Percentiles rank a stretch among this genome's conserved stretches.
phyloP scores from a whole-genome alignment of 805 yeast genomes.

The Wickerhamomyces bovis region DNA sequence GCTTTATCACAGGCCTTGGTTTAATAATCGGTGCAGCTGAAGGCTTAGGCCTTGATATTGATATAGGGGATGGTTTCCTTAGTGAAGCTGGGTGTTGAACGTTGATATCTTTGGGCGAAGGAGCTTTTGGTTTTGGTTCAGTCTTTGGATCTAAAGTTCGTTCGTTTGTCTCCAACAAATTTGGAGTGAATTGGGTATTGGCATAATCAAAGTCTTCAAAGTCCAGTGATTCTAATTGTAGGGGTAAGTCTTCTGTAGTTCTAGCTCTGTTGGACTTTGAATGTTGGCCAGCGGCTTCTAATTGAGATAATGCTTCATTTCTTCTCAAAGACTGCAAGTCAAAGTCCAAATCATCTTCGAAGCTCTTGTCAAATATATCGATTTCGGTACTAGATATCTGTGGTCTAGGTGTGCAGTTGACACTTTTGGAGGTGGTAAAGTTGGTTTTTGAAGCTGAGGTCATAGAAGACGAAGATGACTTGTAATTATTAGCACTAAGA shows the following conservation, averaged over 20 bases:
- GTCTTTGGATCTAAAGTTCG: not conserved
- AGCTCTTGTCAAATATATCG: conserved; percentile 20
- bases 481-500: conserved; percentile 9
- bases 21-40: not conserved
- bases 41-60: not conserved
- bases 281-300: conserved; percentile 21
- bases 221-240: not conserved
- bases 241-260: not conserved
- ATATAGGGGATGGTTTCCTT: not conserved
- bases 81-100: not conserved
- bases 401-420: not conserved
- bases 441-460: not conserved
- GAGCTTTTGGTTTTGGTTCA: not conserved
- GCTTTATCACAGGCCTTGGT: not conserved
- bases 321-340: conserved; percentile 16
- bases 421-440: not conserved
- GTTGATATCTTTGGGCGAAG: not conserved
- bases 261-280: conserved; percentile 16
- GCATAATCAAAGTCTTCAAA: conserved; percentile 4
- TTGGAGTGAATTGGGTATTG: not conserved
- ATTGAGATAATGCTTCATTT: conserved; percentile 20
- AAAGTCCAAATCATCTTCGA: conserved; percentile 19
- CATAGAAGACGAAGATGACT: not conserved
- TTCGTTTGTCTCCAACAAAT: not conserved
- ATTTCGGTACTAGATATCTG: conserved; percentile 10